Conservation (phyloP, 805 yeast genomes). For the Suhomyces sp. region DNA sequence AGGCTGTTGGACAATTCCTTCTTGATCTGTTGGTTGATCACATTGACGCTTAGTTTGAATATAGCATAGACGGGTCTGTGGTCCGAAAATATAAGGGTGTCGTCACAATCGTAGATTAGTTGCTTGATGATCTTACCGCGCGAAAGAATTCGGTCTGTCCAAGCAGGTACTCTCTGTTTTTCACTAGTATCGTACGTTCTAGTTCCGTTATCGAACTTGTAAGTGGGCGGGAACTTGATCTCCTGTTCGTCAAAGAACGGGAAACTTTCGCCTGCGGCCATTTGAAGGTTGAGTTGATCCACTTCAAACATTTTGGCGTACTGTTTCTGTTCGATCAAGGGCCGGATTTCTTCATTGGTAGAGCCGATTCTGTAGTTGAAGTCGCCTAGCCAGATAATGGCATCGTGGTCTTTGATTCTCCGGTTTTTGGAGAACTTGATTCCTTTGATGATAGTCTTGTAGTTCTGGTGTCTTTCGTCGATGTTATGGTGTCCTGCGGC, state of each 20-base stretch:
- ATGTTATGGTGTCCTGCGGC: slow-evolving; percentile 88
- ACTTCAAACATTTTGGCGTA: slow-evolving; percentile 51
- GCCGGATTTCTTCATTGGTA: slow-evolving; percentile 71
- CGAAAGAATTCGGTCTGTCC: slow-evolving; percentile 83
- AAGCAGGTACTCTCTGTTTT: slow-evolving; percentile 88
- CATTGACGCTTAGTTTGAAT: slow-evolving; percentile 59
- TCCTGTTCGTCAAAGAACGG: slow-evolving; percentile 78
- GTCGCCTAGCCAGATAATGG: slow-evolving; percentile 92
- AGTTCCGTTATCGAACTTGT: slow-evolving; percentile 86
- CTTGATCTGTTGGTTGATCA: slow-evolving; percentile 62
- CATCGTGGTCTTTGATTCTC: slow-evolving; percentile 77
- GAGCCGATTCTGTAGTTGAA: slow-evolving; percentile 77
- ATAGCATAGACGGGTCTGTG: slow-evolving; percentile 86
- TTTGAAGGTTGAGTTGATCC: slow-evolving; percentile 80
- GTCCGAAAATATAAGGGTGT: slow-evolving; percentile 67
- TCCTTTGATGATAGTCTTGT: slow-evolving; percentile 71
- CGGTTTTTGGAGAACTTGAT: slow-evolving; percentile 57
- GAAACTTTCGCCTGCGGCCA: slow-evolving; percentile 69
- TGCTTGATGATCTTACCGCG: slow-evolving; percentile 60
- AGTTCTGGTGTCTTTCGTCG: slow-evolving; percentile 83
- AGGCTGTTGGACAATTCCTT: slow-evolving; percentile 53
- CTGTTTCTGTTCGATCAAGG: slow-evolving; percentile 45
- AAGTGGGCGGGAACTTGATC: slow-evolving; percentile 82
- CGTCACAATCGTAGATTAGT: slow-evolving; percentile 55
- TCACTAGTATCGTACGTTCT: slow-evolving; percentile 82